phyloP scores from a whole-genome alignment of 352 stramenopile genomes.

The Phytophthora ramorum region DNA sequence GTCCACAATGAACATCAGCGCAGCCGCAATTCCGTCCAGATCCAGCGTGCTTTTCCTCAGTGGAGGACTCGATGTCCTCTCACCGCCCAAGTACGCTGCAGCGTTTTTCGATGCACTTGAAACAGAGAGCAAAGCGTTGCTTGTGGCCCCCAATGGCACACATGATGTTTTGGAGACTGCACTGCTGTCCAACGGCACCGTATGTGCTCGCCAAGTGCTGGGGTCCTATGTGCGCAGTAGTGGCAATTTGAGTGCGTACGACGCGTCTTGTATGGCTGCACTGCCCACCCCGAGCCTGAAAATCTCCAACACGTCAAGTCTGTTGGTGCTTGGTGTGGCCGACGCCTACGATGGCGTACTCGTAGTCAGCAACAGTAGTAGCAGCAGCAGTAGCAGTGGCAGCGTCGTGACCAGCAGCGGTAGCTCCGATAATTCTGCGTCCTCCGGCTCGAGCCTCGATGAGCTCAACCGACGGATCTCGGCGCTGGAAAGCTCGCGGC shows the following conservation, averaged over 20 bases:
- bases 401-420: slow-evolving; percentile 9
- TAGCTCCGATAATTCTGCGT: slow-evolving; percentile 12
- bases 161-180: slow-evolving; percentile 55
- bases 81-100: slow-evolving; percentile 51
- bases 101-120: slow-evolving; percentile 45
- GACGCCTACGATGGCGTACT: slow-evolving; percentile 60
- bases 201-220: slow-evolving; percentile 58
- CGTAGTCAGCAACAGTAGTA: slow-evolving; percentile 3
- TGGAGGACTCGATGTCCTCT: slow-evolving; percentile 51
- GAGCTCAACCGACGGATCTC: slow-evolving; percentile 26
- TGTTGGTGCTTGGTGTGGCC: slow-evolving; percentile 50
- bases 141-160: slow-evolving; percentile 44
- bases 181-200: slow-evolving; percentile 40
- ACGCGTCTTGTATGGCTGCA: slow-evolving; percentile 59
- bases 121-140: slow-evolving; percentile 52
- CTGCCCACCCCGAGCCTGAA: slow-evolving; percentile 43
- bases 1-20: slow-evolving; percentile 30
- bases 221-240: slow-evolving; percentile 60
- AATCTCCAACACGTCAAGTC: slow-evolving; percentile 40
- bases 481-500: slow-evolving; percentile 27
- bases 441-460: slow-evolving; percentile 24
- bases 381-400: slow-evolving; percentile 9
- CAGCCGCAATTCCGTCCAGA: slow-evolving; percentile 2
- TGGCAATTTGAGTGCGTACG: slow-evolving; percentile 53
- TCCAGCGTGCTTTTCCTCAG: slow-evolving; percentile 65